Percentiles rank a stretch among this genome's conserved stretches.
Conservation (phyloP, 768 basidiomycete species). For the Kwoniella shandongensis region DNA sequence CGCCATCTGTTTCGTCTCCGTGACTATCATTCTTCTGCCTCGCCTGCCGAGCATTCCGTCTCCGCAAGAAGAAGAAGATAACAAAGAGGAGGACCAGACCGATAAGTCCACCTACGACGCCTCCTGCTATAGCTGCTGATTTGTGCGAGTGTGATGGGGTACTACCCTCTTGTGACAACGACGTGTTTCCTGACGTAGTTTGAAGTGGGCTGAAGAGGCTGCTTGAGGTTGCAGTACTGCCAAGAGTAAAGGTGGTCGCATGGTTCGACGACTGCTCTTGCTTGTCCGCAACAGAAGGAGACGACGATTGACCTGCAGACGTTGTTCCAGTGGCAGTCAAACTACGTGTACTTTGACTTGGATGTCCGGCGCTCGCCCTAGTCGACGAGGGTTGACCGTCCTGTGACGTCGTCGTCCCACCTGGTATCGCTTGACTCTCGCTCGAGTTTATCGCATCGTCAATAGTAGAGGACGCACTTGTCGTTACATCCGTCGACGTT, state of each 20-base stretch:
- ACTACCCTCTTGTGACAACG: neutral
- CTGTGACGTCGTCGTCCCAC: neutral
- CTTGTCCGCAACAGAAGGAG: no score
- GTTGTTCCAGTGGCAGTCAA: no score
- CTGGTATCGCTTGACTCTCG: neutral
- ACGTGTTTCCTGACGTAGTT: neutral
- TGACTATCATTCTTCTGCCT: constrained; percentile 1
- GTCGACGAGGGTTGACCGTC: no score
- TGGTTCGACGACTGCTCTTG: no score
- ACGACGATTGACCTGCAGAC: no score
- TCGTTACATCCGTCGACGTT: no score
- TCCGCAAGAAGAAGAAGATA: constrained; percentile 1
- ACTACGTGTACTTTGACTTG: no score
- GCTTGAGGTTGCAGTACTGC: no score
- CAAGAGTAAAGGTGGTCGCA: no score
- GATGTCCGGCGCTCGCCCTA: no score
- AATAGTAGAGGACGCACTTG: no score
- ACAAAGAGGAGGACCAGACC: constrained; percentile 2
- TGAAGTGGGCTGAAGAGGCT: neutral
- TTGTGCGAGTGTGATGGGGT: neutral
- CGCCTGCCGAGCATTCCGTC: constrained; percentile 8
- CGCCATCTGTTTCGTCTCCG: constrained; percentile 4
- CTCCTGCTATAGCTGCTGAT: constrained; percentile 16
- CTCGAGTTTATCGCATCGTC: neutral
- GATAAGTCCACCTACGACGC: constrained; percentile 12